Percentiles rank a stretch among this genome's conserved stretches.
phyloP scores from a whole-genome alignment of 2,329 filamentous ascomycete genomes.

The Arthrobotrys megalospora region DNA sequence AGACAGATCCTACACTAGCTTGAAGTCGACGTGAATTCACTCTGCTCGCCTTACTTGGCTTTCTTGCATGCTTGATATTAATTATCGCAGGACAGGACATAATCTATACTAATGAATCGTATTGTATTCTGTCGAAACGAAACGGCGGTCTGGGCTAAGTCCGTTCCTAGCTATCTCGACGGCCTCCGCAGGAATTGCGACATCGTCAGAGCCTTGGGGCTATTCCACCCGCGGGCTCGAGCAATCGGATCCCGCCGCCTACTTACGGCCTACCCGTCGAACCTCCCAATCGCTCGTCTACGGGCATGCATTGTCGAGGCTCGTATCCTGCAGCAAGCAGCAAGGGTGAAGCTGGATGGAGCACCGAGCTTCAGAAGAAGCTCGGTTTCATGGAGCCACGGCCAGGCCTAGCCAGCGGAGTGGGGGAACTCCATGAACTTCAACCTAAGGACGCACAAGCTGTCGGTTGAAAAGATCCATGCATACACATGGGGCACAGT shows the following conservation, averaged over 20 bases:
- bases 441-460: not conserved
- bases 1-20: slow-evolving; percentile 19
- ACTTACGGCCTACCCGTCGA: slow-evolving; percentile 49
- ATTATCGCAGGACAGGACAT: not conserved
- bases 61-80: not conserved
- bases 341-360: slow-evolving; percentile 14
- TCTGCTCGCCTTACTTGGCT: not conserved
- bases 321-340: slow-evolving; percentile 42
- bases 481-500: slow-evolving; percentile 25
- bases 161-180: slow-evolving; percentile 12
- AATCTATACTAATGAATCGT: not conserved
- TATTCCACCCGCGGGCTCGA: slow-evolving; percentile 38
- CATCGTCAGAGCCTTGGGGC: slow-evolving; percentile 18
- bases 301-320: slow-evolving; percentile 53
- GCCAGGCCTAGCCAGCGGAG: slow-evolving; percentile 8
- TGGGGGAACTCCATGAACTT: slow-evolving; percentile 34
- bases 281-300: slow-evolving; percentile 43
- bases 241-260: slow-evolving; percentile 60
- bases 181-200: slow-evolving; percentile 31
- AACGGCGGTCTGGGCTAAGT: not conserved
- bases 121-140: not conserved
- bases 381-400: slow-evolving; percentile 16
- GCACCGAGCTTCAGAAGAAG: slow-evolving; percentile 30
- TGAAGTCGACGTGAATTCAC: no score
- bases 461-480: slow-evolving; percentile 55